A percentile compares a stretch with the other conserved stretches of the same genome.
These are phyloP conservation scores for Ustilago vetiveriae DNA, from an alignment of 1,284 basidiomycete genomes.

Conservation along the genomic window DNA sequence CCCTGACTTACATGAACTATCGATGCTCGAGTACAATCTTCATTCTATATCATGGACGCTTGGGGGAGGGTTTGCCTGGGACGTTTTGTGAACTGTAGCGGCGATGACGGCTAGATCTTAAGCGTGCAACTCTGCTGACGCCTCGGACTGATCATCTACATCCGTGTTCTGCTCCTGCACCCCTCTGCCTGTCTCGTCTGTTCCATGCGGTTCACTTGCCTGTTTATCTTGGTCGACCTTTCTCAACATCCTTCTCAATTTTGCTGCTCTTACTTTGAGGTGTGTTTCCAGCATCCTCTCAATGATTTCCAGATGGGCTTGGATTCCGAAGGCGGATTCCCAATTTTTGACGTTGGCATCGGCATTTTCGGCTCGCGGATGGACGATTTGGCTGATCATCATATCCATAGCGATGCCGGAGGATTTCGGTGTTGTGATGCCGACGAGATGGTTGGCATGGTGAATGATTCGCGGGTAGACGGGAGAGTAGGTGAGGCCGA, in stretches of 20 bases:
- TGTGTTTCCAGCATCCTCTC: slow-evolving; percentile 28
- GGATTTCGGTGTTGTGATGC: slow-evolving; percentile 17
- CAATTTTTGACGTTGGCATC: slow-evolving; percentile 11
- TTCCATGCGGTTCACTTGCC: too few species aligned
- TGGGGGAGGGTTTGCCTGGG: too few species aligned
- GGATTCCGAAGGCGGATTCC: slow-evolving; percentile 27
- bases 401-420: slow-evolving; percentile 14
- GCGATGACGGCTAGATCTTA: too few species aligned
- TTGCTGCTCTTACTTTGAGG: slow-evolving; percentile 1
- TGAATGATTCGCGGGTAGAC: slow-evolving; percentile 30
- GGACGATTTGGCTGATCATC: slow-evolving; percentile 2
- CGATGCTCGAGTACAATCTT: not conserved
- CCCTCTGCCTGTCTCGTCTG: not conserved
- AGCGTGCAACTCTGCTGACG: not conserved
- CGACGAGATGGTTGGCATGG: slow-evolving; percentile 35
- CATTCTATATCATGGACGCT: not conserved
- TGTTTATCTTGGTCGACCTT: too few species aligned
- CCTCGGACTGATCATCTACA: not conserved
- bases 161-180: not conserved
- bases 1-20: too few species aligned
- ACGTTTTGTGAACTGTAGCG: too few species aligned
- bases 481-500: slow-evolving; percentile 19
- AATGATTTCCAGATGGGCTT: slow-evolving; percentile 32
- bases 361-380: not conserved
- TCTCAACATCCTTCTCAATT: slow-evolving; percentile 11